Evolutionary conservation across 2,329 filamentous ascomycete genomes (phyloP).

Genomic region (Aspergillus candidus): DNA sequence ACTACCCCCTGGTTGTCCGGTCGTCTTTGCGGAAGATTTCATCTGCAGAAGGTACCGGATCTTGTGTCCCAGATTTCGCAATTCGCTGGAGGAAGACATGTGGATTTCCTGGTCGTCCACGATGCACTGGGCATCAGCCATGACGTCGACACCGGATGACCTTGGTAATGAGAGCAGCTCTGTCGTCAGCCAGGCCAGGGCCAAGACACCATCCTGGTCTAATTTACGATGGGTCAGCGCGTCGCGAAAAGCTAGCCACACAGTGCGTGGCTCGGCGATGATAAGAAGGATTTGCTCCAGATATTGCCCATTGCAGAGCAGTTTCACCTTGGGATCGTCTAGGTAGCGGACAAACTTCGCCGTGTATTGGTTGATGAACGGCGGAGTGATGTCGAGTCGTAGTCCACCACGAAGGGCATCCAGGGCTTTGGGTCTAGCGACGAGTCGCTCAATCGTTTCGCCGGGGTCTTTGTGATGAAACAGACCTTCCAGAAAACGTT

Average conservation of each 20-base stretch:
- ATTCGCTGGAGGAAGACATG: constrained; percentile 20
- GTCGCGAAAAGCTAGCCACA: constrained; percentile 48
- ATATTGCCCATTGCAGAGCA: constrained; percentile 47
- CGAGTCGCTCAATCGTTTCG: constrained; percentile 37
- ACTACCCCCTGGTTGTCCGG: constrained; percentile 2
- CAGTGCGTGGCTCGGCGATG: constrained; percentile 48
- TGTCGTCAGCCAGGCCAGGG: constrained; percentile 47
- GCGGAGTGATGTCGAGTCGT: constrained; percentile 37
- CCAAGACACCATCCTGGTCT: constrained; percentile 24
- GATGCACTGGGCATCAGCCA: constrained; percentile 23
- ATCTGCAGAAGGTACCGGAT: constrained; percentile 37
- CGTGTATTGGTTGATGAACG: constrained; percentile 41
- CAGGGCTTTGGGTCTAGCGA: constrained; percentile 31
- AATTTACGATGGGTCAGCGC: constrained; percentile 28
- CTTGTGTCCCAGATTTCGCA: constrained; percentile 36
- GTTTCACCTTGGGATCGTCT: constrained; percentile 41
- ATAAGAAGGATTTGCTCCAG: constrained; percentile 43
- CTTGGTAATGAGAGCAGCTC: constrained; percentile 42
- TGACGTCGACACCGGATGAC: constrained; percentile 17
- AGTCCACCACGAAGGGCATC: constrained; percentile 37
- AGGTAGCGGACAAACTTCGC: constrained; percentile 38
- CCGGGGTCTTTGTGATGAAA: constrained; percentile 37
- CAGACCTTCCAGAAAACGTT: constrained; percentile 46
- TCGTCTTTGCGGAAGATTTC: constrained; percentile 12
- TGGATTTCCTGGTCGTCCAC: constrained; percentile 20